Evolutionary conservation across 495 filamentous ascomycete species (phyloP).

Genomic region (Sabuloglossum arenarium): DNA sequence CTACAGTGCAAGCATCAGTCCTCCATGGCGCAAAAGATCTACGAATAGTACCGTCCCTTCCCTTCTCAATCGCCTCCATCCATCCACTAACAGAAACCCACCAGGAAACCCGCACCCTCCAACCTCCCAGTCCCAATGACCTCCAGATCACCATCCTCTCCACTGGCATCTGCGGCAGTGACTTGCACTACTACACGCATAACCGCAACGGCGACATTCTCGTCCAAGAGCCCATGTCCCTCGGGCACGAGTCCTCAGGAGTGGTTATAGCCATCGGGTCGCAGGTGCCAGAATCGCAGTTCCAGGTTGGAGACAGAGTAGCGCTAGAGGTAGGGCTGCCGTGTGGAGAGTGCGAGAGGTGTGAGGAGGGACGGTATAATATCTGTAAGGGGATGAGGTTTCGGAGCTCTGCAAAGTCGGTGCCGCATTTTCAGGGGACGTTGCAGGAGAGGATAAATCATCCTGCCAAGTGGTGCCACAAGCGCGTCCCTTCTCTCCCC

Average conservation of each 20-base stretch:
- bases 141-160: conserved; percentile 55
- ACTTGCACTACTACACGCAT: conserved; percentile 71
- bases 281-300: conserved; percentile 18
- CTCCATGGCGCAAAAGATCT: conserved; percentile 49
- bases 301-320: conserved; percentile 6
- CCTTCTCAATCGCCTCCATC: conserved; percentile 8
- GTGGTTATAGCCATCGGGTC: conserved; percentile 43
- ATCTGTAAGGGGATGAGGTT: conserved; percentile 6
- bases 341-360: conserved; percentile 4
- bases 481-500: too few relatives aligned
- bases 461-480: conserved; percentile 8
- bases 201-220: conserved; percentile 69
- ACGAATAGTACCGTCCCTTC: conserved; percentile 43
- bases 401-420: conserved; percentile 6
- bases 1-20: conserved; percentile 39
- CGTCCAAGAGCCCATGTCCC: conserved; percentile 46
- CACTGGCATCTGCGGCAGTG: conserved; percentile 67
- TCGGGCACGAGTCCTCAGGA: conserved; percentile 65
- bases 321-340: conserved; percentile 8
- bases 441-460: conserved; percentile 8
- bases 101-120: conserved; percentile 23
- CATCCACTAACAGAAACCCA: neutral
- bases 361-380: conserved; percentile 6
- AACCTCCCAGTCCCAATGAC: conserved; percentile 28
- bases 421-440: conserved; percentile 8